Conservation (phyloP, 306 rosid species). For the Begonia loranthoides region DNA sequence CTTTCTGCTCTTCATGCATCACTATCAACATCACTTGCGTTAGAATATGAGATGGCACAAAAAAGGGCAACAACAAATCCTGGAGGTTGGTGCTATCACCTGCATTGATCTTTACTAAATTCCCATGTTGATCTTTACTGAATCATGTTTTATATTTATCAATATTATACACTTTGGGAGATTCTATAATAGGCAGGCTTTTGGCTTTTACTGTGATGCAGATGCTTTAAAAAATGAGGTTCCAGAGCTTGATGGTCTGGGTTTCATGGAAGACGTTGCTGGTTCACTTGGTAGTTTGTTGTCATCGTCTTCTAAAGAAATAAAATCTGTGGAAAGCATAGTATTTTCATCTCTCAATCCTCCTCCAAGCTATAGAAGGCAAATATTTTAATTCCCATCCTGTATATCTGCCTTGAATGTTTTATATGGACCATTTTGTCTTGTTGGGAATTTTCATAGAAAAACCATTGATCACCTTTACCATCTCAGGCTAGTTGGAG, state of each 20-base stretch:
- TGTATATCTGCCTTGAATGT: constrained; percentile 5
- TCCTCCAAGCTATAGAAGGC: constrained; percentile 96
- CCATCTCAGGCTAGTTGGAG: constrained; percentile 79
- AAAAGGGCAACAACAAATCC: constrained; percentile 51
- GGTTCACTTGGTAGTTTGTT: constrained; percentile 79
- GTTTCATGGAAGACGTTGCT: constrained; percentile 88
- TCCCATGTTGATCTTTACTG: too few relatives aligned
- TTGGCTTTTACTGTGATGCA: constrained; percentile 20
- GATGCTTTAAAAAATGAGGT: constrained; percentile 53
- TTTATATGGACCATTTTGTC: constrained; percentile 1
- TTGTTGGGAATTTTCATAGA: background rate
- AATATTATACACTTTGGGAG: constrained; percentile 4
- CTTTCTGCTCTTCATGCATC: constrained; percentile 90
- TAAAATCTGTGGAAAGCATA: constrained; percentile 73
- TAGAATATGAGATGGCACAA: constrained; percentile 64
- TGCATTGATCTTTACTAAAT: background rate
- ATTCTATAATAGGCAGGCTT: constrained; percentile 12
- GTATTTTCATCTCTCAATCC: constrained; percentile 96
- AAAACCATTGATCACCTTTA: constrained; percentile 9
- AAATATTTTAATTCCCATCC: constrained; percentile 6
- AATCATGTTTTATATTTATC: background rate
- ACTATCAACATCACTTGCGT: constrained; percentile 86
- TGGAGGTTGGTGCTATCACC: constrained; percentile 37
- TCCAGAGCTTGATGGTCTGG: constrained; percentile 81
- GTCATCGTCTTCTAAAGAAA: constrained; percentile 53